Evolutionary conservation across 352 stramenopile species (phyloP).

Genomic region (Globisporangium rhizosaccharum): DNA sequence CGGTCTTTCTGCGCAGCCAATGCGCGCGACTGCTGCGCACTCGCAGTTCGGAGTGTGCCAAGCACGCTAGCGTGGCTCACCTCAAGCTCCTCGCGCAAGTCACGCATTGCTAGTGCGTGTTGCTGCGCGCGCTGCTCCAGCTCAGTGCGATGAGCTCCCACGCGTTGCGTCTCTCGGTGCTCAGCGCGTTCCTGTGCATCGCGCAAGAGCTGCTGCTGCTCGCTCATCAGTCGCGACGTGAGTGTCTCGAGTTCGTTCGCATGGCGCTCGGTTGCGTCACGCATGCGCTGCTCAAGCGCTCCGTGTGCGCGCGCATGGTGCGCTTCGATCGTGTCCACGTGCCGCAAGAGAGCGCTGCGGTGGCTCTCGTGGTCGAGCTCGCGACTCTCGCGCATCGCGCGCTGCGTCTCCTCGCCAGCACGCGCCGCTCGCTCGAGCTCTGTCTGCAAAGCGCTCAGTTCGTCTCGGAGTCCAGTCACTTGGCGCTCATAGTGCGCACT

Average conservation of each 20-base stretch:
- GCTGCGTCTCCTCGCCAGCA: slow-evolving; percentile 7
- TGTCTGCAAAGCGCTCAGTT: slow-evolving; percentile 13
- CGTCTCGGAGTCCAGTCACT: slow-evolving; percentile 14
- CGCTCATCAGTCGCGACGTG: not conserved
- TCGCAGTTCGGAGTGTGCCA: slow-evolving; percentile 25
- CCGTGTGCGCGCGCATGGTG: too few species aligned
- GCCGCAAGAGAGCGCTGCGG: slow-evolving; percentile 5
- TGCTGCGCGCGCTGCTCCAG: slow-evolving; percentile 15
- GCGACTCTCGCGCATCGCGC: slow-evolving; percentile 16
- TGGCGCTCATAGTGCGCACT: slow-evolving; percentile 23
- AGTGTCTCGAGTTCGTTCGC: slow-evolving; percentile 14
- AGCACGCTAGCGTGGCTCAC: slow-evolving; percentile 24
- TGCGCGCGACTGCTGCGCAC: slow-evolving; percentile 24
- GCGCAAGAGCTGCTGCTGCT: slow-evolving; percentile 8
- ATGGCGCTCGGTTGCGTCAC: slow-evolving; percentile 7
- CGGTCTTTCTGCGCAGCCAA: slow-evolving; percentile 33
- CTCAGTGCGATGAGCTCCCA: slow-evolving; percentile 9
- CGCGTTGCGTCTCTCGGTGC: slow-evolving; percentile 2
- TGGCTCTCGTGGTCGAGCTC: slow-evolving; percentile 6
- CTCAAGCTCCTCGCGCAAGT: slow-evolving; percentile 21
- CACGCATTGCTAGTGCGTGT: slow-evolving; percentile 13
- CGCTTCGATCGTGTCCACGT: not conserved
- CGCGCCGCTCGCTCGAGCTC: not conserved
- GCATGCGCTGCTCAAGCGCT: not conserved
- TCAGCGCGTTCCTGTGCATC: slow-evolving; percentile 1